These are phyloP conservation scores for Salix brachista DNA, from an alignment of 345 rosid genomes.

Conservation along the genomic window DNA sequence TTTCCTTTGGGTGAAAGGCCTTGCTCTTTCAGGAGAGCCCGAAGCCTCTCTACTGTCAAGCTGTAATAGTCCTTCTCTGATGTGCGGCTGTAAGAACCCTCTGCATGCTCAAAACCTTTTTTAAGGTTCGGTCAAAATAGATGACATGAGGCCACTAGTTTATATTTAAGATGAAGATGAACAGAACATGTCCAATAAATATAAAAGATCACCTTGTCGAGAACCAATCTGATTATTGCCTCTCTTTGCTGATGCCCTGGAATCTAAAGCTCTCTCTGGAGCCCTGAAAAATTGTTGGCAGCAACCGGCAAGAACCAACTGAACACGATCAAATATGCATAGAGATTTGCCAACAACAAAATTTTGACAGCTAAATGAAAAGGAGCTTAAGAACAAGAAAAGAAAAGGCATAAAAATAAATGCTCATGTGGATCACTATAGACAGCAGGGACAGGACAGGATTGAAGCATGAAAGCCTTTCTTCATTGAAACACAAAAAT, in stretches of 20 bases:
- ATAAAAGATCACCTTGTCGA: slow-evolving; percentile 43
- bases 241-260: slow-evolving; percentile 60
- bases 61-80: slow-evolving; percentile 59
- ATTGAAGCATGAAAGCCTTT: neutral
- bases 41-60: slow-evolving; percentile 83
- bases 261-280: slow-evolving; percentile 62
- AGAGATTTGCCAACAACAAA: neutral
- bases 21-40: slow-evolving; percentile 69
- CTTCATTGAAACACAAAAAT: neutral
- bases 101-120: slow-evolving; percentile 28
- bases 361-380: neutral
- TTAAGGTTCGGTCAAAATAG: neutral
- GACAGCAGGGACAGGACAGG: neutral
- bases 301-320: neutral
- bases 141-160: neutral
- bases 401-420: neutral
- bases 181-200: neutral
- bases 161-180: too few species aligned
- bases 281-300: slow-evolving; percentile 38
- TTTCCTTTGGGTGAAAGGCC: slow-evolving; percentile 76
- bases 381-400: neutral
- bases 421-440: neutral
- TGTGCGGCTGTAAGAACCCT: slow-evolving; percentile 57
- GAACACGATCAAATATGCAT: neutral
- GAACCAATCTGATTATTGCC: slow-evolving; percentile 45